Base-by-base conservation (phyloP, 257 asterid species). In the Rauvolfia tetraphylla region DNA sequence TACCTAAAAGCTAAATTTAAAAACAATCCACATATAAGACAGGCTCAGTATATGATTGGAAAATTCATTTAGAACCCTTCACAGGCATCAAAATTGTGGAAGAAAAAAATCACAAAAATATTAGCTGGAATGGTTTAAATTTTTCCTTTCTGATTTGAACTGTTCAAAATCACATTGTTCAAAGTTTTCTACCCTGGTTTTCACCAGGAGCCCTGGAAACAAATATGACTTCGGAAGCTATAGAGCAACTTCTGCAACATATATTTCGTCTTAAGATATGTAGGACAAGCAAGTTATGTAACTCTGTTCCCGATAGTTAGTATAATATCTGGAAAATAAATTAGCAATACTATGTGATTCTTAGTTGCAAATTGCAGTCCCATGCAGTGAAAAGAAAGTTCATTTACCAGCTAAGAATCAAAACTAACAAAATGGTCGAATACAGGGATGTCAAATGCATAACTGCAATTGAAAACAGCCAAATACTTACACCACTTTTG, bases 401-500 rank as follows among this genome's bases (percentile, higher is more conserved):
- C 48, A 18, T 11, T n/a, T 46, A 42, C 33, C 12, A 44, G n/a
- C 15, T 27, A 58, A 58, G 56, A 7, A 2, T 15, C 33, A 48
- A 17, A 53, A 22, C 58, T 31, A 11, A n/a, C 10, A 15, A 25
- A 12, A 34, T 36, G 61, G 68, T 62, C 70, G 56, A 49, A 68
- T 61, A 59, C 22, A 51, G 57, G 58, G 49, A 49, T 29, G 39
- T 4, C 7, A 39, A 67, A 67, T n/a, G 17, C 25, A 23, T 18
- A 51, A 69, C 22, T 14, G 23, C 41, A 78, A 75, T 73, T 53
- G 63, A 77, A 57, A 83, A 71, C 74, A 68, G 79, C 62, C 36
- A 76, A 83, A 83, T 81, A 91, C 99, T 85, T 85, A 95, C 99
- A 95, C 99, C 70, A 95, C 97, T 95, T 95, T 95, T 7, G 99